Evolutionary conservation across 257 asterid species (phyloP).

Genomic region (Linderniella brevidens): DNA sequence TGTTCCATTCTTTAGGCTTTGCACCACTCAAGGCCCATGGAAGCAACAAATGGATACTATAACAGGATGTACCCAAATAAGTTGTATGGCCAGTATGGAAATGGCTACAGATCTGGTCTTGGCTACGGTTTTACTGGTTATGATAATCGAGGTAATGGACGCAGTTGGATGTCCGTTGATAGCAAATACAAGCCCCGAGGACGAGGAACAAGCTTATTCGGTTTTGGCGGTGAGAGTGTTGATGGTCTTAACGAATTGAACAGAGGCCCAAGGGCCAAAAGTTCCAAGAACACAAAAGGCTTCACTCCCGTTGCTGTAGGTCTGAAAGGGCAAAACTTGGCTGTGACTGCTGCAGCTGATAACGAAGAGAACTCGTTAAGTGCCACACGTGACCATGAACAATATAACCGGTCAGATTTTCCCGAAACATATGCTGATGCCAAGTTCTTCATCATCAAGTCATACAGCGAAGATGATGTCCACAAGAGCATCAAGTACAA

Average conservation of each 20-base stretch:
- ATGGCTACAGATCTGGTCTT: slow-evolving; percentile 30
- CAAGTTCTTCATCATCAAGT: slow-evolving; percentile 28
- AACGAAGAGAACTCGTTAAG: slow-evolving; percentile 13
- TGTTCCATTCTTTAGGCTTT: slow-evolving; percentile 17
- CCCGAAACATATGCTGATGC: slow-evolving; percentile 12
- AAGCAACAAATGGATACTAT: slow-evolving; percentile 27
- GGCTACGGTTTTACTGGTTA: slow-evolving; percentile 38
- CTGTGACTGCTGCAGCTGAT: slow-evolving; percentile 12
- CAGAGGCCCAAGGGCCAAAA: slow-evolving; percentile 35
- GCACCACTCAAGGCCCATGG: slow-evolving; percentile 30
- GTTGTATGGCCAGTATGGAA: slow-evolving; percentile 39
- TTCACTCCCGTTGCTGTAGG: slow-evolving; percentile 20
- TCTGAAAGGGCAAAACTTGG: slow-evolving; percentile 26
- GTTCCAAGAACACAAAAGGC: slow-evolving; percentile 18
- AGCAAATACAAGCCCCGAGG: slow-evolving; percentile 24
- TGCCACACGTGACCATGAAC: slow-evolving; percentile 19
- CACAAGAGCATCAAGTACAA: slow-evolving; percentile 37
- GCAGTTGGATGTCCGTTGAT: slow-evolving; percentile 33
- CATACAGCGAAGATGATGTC: slow-evolving; percentile 37
- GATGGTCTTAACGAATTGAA: slow-evolving; percentile 36
- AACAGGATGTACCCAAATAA: slow-evolving; percentile 38
- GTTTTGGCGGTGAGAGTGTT: slow-evolving; percentile 17
- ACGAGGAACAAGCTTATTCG: slow-evolving; percentile 15
- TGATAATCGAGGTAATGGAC: slow-evolving; percentile 27
- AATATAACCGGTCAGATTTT: slow-evolving; percentile 18